Evolutionary conservation across 2,329 filamentous ascomycete genomes (phyloP).

Genomic region (Aspergillus aculeatinus): DNA sequence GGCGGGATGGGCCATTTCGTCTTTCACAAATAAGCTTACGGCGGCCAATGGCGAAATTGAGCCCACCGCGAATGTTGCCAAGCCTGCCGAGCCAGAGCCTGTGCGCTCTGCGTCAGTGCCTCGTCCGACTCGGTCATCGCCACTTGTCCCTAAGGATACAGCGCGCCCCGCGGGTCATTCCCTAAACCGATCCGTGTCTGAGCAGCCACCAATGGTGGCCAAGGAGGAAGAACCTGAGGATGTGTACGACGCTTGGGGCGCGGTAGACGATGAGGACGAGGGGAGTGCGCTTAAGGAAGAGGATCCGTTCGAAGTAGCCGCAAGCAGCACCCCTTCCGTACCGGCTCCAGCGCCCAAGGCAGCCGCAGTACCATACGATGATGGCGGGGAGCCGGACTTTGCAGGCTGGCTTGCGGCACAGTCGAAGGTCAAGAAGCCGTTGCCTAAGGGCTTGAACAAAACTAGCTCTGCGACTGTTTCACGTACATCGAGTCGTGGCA

Average conservation of each 20-base stretch:
- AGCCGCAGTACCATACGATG: conserved; percentile 64
- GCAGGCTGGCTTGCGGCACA: conserved; percentile 92
- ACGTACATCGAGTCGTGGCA: conserved; percentile 40
- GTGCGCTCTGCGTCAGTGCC: conserved; percentile 52
- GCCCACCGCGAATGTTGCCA: conserved; percentile 51
- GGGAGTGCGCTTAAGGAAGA: conserved; percentile 49
- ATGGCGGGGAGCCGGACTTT: conserved; percentile 89
- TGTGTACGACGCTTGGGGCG: conserved; percentile 74
- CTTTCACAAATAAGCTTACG: conserved; percentile 92
- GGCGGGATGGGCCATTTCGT: conserved; percentile 98
- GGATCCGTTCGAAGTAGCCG: conserved; percentile 38
- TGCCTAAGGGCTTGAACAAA: conserved; percentile 84
- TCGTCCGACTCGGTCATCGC: conserved; percentile 36
- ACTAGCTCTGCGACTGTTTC: conserved; percentile 39
- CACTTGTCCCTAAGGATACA: conserved; percentile 26
- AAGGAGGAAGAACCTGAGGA: conserved; percentile 57
- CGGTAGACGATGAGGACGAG: conserved; percentile 57
- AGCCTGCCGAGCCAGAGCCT: conserved; percentile 44
- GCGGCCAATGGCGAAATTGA: conserved; percentile 84
- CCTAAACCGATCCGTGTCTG: conserved; percentile 43
- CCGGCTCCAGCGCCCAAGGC: conserved; percentile 27
- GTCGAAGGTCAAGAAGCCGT: conserved; percentile 69
- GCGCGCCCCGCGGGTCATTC: conserved; percentile 28
- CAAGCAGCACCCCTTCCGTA: conserved; percentile 23
- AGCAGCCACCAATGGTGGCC: conserved; percentile 37